Percentiles rank a stretch among this genome's conserved stretches.
These are phyloP conservation scores for Medicago lupulina DNA, from an alignment of 306 rosid species.

Conservation along the genomic window DNA sequence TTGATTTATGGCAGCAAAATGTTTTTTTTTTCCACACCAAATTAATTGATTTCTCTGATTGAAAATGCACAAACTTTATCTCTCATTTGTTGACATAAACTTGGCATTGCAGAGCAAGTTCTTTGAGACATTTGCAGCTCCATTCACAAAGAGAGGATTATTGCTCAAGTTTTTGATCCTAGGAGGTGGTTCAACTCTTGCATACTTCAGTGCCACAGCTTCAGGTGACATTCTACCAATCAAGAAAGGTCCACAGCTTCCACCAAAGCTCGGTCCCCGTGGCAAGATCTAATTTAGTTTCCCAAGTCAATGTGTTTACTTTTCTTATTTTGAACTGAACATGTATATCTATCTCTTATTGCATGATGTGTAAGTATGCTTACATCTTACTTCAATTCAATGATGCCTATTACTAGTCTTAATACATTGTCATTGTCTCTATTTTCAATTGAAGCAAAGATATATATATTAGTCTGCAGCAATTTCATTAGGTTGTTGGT, in stretches of 20 bases:
- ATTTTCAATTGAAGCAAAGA: constrained; percentile 9
- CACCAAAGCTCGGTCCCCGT: constrained; percentile 92
- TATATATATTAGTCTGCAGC: constrained; percentile 24
- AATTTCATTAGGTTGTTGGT: background rate
- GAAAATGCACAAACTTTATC: background rate
- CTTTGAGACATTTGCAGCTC: constrained; percentile 98
- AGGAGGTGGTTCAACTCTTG: constrained; percentile 93
- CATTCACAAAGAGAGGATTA: constrained; percentile 96
- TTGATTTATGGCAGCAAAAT: background rate
- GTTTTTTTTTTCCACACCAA: background rate
- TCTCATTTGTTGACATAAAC: constrained; percentile 21
- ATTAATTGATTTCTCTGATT: background rate
- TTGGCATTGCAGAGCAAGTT: constrained; percentile 78
- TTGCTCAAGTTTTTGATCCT: constrained; percentile 89
- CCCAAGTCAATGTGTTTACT: constrained; percentile 41
- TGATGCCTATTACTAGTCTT: constrained; percentile 47
- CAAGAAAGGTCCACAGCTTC: constrained; percentile 97
- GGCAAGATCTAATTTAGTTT: constrained; percentile 72
- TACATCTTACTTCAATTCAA: constrained; percentile 44
- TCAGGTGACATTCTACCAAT: constrained; percentile 84
- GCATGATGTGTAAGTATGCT: constrained; percentile 60
- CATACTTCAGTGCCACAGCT: constrained; percentile 82
- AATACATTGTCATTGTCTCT: constrained; percentile 35
- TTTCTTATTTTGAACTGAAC: constrained; percentile 42
- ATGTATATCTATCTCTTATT: constrained; percentile 44